These are phyloP conservation scores for Exserohilum turcica DNA, from an alignment of 2,329 filamentous ascomycete genomes.

Conservation along the genomic window DNA sequence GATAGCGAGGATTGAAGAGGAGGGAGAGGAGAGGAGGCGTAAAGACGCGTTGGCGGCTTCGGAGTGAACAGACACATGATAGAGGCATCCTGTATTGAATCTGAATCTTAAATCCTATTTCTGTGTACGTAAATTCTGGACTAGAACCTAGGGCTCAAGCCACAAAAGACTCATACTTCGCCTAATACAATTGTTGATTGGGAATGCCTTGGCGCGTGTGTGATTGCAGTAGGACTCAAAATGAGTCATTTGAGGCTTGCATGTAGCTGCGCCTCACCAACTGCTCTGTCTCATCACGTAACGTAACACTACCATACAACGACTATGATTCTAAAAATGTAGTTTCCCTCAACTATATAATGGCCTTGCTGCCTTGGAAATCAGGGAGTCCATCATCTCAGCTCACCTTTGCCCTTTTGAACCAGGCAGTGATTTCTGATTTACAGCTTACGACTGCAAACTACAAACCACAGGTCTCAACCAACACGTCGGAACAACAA, in stretches of 20 bases:
- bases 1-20: slow-evolving; percentile 10
- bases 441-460: too few relatives aligned
- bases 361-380: background rate
- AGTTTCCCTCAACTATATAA: background rate
- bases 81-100: too few relatives aligned
- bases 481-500: too few relatives aligned
- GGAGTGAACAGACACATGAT: too few relatives aligned
- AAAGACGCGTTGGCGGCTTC: too few relatives aligned
- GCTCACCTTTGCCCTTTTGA: background rate
- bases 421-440: background rate
- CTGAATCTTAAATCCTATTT: background rate
- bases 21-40: background rate
- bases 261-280: background rate
- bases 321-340: background rate
- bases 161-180: background rate
- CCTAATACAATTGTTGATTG: background rate
- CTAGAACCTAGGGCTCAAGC: background rate
- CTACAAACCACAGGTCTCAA: background rate
- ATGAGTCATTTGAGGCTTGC: slow-evolving; percentile 4
- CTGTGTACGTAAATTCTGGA: too few relatives aligned
- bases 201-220: background rate
- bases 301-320: background rate
- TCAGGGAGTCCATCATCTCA: background rate
- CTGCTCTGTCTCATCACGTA: background rate
- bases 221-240: background rate